phyloP scores from a whole-genome alignment of 2,329 filamentous ascomycete genomes.

The Arthrobotrys conoides region DNA sequence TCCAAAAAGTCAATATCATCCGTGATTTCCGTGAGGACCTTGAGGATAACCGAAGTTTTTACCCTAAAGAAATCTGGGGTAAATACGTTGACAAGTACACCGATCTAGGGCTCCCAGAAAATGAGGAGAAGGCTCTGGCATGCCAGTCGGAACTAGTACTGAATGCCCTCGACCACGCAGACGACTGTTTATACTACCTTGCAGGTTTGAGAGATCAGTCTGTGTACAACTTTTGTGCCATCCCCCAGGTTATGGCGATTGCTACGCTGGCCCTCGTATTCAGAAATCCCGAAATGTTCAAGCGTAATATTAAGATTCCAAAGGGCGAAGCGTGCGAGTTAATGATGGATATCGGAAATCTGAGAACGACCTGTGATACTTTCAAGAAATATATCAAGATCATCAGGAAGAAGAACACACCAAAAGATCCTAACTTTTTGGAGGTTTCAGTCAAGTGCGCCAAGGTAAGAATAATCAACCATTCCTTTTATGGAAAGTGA shows the following conservation, averaged over 20 bases:
- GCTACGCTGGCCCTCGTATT: constrained; percentile 93
- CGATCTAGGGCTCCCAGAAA: constrained; percentile 86
- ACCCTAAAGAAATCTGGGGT: constrained; percentile 96
- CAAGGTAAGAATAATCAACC: constrained; percentile 72
- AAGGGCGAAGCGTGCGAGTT: constrained; percentile 92
- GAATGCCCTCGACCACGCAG: constrained; percentile 85
- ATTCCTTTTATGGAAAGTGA: constrained; percentile 56
- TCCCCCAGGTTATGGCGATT: constrained; percentile 97
- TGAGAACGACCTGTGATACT: constrained; percentile 82
- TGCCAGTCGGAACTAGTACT: constrained; percentile 96
- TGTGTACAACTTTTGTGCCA: constrained; percentile 98
- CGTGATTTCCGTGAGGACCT: constrained; percentile 93
- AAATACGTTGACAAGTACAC: constrained; percentile 92
- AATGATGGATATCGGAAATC: constrained; percentile 93
- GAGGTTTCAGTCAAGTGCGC: constrained; percentile 92
- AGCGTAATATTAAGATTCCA: constrained; percentile 93
- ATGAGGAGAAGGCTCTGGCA: constrained; percentile 82
- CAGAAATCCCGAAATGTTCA: constrained; percentile 87
- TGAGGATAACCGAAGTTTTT: constrained; percentile 89
- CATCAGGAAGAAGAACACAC: constrained; percentile 95
- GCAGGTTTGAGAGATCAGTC: constrained; percentile 94
- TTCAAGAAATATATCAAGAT: constrained; percentile 83
- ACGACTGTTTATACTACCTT: constrained; percentile 98
- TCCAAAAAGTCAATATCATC: constrained; percentile 99
- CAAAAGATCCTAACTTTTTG: constrained; percentile 90